Conservation (phyloP, 768 basidiomycete species). For the Kwoniella sp. region DNA sequence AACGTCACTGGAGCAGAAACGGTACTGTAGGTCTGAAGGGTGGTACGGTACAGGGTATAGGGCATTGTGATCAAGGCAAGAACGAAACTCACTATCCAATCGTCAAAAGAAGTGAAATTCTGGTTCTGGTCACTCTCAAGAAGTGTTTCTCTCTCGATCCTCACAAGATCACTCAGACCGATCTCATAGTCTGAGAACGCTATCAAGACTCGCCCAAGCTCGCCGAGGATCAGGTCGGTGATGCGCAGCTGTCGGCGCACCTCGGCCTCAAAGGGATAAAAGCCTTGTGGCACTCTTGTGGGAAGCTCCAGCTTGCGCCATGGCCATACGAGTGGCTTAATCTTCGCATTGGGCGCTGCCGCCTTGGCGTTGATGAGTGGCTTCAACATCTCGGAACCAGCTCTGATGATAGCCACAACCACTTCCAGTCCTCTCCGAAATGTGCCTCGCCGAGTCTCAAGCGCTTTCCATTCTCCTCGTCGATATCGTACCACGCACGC, state of each 20-base stretch:
- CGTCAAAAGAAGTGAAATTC: background rate
- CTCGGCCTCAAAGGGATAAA: background rate
- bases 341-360: too few species aligned
- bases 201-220: background rate
- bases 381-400: background rate
- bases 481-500: slow-evolving; percentile 4
- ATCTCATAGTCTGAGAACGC: slow-evolving; percentile 4
- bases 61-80: too few species aligned
- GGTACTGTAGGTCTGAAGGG: too few species aligned
- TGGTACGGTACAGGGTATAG: too few species aligned
- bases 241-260: background rate
- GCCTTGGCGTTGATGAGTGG: background rate
- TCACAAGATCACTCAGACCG: background rate
- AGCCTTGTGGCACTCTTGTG: background rate
- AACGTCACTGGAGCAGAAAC: background rate
- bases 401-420: background rate
- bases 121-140: background rate
- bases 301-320: too few species aligned
- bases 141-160: background rate
- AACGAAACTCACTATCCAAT: background rate
- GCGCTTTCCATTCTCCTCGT: background rate
- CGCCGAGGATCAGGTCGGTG: slow-evolving; percentile 7
- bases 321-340: too few species aligned
- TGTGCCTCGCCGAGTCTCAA: background rate
- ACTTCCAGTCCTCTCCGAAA: background rate